Evolutionary conservation across 305 asterid species (phyloP).

Genomic region (Fraxinus albicans): DNA sequence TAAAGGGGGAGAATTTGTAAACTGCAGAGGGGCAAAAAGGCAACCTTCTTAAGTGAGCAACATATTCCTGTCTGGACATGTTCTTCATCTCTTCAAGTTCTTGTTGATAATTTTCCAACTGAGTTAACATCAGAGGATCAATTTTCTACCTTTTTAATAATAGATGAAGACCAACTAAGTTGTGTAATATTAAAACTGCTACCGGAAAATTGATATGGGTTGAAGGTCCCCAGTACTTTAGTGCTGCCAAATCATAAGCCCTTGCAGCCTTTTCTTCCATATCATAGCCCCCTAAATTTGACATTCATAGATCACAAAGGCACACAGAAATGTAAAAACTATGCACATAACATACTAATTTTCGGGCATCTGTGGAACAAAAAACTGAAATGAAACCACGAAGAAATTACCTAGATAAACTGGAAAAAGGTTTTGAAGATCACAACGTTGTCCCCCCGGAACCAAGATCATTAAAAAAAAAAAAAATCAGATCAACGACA

Average conservation of each 20-base stretch:
- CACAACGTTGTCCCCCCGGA: constrained; percentile 7
- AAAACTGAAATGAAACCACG: background rate
- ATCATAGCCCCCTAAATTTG: constrained; percentile 40
- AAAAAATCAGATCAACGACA: constrained; percentile 19
- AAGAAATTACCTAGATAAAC: constrained; percentile 30
- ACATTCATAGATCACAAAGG: background rate
- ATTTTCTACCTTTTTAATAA: background rate
- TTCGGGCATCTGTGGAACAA: background rate
- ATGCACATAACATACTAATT: background rate
- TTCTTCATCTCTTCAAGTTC: constrained; percentile 28
- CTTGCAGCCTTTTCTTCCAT: constrained; percentile 49
- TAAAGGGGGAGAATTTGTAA: background rate
- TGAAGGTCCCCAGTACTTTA: constrained; percentile 46
- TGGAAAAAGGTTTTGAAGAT: constrained; percentile 12
- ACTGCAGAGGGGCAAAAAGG: background rate
- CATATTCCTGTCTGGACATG: constrained; percentile 26
- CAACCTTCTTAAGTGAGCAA: constrained; percentile 29
- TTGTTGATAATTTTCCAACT: background rate
- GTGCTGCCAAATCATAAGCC: constrained; percentile 42
- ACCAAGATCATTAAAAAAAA: background rate
- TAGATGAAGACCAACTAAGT: background rate
- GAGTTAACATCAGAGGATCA: background rate
- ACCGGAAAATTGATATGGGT: constrained; percentile 35
- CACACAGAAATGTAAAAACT: background rate
- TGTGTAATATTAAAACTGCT: background rate